These are phyloP conservation scores for Phytopythium cucurbitacearum DNA, from an alignment of 352 stramenopile species.

Conservation along the genomic window DNA sequence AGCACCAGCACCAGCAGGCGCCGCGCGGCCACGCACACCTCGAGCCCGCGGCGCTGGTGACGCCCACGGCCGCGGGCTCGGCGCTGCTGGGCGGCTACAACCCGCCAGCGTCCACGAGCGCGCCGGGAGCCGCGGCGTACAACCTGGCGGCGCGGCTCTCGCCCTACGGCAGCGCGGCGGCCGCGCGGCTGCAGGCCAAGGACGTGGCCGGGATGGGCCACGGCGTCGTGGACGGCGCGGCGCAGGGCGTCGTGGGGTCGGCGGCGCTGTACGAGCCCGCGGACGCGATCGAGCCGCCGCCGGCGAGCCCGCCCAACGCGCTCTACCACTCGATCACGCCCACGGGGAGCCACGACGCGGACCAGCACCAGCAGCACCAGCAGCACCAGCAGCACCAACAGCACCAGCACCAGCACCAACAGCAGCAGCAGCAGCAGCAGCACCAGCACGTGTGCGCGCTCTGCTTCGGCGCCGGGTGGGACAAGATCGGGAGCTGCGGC, in stretches of 20 bases:
- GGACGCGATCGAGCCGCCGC: slow-evolving; percentile 20
- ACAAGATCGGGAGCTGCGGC: slow-evolving; percentile 57
- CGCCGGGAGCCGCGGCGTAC: slow-evolving; percentile 18
- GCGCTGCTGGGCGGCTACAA: slow-evolving; percentile 19
- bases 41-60: slow-evolving; percentile 12
- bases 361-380: slow-evolving; percentile 28
- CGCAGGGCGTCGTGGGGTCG: too few species aligned
- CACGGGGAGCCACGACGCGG: slow-evolving; percentile 14
- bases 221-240: too few species aligned
- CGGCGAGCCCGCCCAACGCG: slow-evolving; percentile 23
- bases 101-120: slow-evolving; percentile 11
- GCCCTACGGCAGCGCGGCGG: slow-evolving; percentile 16
- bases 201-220: too few species aligned
- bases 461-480: slow-evolving; percentile 40
- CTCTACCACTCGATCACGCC: background rate
- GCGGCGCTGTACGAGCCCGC: background rate
- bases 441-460: slow-evolving; percentile 30
- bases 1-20: slow-evolving; percentile 23
- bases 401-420: too few species aligned
- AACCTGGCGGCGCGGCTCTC: slow-evolving; percentile 23
- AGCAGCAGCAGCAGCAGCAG: slow-evolving; percentile 15
- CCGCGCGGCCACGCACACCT: slow-evolving; percentile 6
- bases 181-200: too few species aligned
- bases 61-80: slow-evolving; percentile 16
- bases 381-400: slow-evolving; percentile 23